These are phyloP conservation scores for Fraxinus quadrangulata DNA, from an alignment of 257 asterid genomes.

Conservation along the genomic window DNA sequence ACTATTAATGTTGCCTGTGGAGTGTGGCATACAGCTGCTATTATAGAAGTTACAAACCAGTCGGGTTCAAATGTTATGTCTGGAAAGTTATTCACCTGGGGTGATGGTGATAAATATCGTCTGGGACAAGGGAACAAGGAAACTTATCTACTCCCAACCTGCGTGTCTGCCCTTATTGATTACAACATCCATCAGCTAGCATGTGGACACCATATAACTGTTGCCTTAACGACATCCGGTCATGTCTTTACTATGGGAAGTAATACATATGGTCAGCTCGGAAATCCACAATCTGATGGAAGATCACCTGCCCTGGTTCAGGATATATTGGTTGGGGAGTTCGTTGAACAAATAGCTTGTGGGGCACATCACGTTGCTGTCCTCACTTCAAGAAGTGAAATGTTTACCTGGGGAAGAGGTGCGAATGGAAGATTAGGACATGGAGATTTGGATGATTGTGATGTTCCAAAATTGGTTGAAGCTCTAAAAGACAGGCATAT, in stretches of 20 bases:
- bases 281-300: constrained; percentile 74
- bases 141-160: constrained; percentile 67
- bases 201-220: constrained; percentile 72
- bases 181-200: constrained; percentile 80
- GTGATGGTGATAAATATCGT: constrained; percentile 82
- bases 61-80: constrained; percentile 47
- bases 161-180: constrained; percentile 74
- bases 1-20: constrained; percentile 77
- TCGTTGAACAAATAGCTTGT: constrained; percentile 80
- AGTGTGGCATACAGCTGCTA: constrained; percentile 95
- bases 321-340: constrained; percentile 85
- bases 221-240: constrained; percentile 79
- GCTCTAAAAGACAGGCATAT: constrained; percentile 81
- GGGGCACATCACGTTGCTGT: constrained; percentile 79
- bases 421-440: constrained; percentile 90
- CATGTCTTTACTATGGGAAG: constrained; percentile 86
- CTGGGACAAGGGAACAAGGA: constrained; percentile 86
- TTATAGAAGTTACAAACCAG: constrained; percentile 68
- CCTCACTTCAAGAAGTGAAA: constrained; percentile 80
- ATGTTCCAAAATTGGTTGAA: constrained; percentile 72
- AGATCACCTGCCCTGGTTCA: constrained; percentile 73
- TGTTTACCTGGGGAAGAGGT: constrained; percentile 89
- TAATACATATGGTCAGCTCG: constrained; percentile 70
- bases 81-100: constrained; percentile 90
- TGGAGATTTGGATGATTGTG: constrained; percentile 71